Conservation (phyloP, 495 filamentous ascomycete genomes). For the Aspergillus sclerotiicarbonarius region DNA sequence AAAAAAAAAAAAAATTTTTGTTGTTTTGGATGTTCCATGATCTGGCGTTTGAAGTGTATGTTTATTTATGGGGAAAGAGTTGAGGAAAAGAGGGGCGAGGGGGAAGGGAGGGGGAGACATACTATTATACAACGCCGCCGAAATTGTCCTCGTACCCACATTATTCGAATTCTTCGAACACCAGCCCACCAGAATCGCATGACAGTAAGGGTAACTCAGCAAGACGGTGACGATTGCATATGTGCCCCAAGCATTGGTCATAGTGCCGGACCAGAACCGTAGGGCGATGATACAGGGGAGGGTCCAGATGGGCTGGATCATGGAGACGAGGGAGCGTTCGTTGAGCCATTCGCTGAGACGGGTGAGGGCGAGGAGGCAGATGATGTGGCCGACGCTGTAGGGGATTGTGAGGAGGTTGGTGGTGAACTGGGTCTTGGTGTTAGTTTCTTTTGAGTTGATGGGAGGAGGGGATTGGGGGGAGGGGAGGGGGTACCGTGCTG, state of each 20-base stretch:
- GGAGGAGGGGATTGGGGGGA: slow-evolving; percentile 2
- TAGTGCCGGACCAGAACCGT: slow-evolving; percentile 37
- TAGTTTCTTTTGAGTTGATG: too few species aligned
- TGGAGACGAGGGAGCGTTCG: slow-evolving; percentile 47
- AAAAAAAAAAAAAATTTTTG: too few species aligned
- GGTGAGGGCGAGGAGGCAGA: slow-evolving; percentile 34
- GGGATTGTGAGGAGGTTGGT: slow-evolving; percentile 65
- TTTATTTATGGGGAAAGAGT: too few species aligned
- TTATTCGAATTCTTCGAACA: slow-evolving; percentile 58
- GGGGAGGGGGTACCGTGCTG: slow-evolving; percentile 32
- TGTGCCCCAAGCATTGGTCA: slow-evolving; percentile 46
- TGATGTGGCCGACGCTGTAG: slow-evolving; percentile 36
- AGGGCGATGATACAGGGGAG: slow-evolving; percentile 53
- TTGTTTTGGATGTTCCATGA: too few species aligned
- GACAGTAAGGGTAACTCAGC: slow-evolving; percentile 55
- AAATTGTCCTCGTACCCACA: slow-evolving; percentile 61
- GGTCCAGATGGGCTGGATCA: slow-evolving; percentile 51
- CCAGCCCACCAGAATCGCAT: slow-evolving; percentile 64
- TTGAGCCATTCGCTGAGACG: slow-evolving; percentile 41
- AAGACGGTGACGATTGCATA: slow-evolving; percentile 50
- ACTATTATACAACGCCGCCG: slow-evolving; percentile 54
- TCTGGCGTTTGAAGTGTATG: too few species aligned
- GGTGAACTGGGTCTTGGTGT: slow-evolving; percentile 11
- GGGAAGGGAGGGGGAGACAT: not conserved
- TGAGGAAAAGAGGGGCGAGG: too few species aligned